Percentiles rank a stretch among this genome's conserved stretches.
phyloP scores from a whole-genome alignment of 371 early-diverging fungal genomes.

The Actinomortierella wolfii region DNA sequence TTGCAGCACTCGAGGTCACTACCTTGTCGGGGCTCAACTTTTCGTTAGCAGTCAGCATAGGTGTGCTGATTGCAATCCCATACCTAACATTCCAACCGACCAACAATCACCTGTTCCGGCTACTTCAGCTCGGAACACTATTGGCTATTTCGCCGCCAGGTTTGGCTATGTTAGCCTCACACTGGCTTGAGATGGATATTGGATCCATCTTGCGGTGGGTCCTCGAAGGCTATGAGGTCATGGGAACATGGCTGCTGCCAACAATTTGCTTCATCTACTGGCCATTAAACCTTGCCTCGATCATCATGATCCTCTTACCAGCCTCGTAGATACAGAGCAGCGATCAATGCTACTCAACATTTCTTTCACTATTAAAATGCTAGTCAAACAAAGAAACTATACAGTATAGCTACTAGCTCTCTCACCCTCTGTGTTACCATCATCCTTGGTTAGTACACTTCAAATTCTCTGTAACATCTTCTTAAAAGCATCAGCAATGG shows the following conservation, averaged over 20 bases:
- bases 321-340: slow-evolving; percentile 9
- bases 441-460: too few relatives aligned
- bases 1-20: slow-evolving; percentile 74
- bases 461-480: too few relatives aligned
- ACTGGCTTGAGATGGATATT: slow-evolving; percentile 32
- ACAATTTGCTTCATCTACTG: slow-evolving; percentile 65
- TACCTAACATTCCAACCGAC: slow-evolving; percentile 62
- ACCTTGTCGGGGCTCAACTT: slow-evolving; percentile 85
- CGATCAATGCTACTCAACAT: too few relatives aligned
- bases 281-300: slow-evolving; percentile 66
- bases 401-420: too few relatives aligned
- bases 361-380: too few relatives aligned
- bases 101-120: slow-evolving; percentile 14
- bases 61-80: slow-evolving; percentile 69
- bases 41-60: slow-evolving; percentile 76
- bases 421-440: too few relatives aligned
- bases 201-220: slow-evolving; percentile 43
- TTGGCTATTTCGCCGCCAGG: slow-evolving; percentile 59
- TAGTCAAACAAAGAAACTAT: too few relatives aligned
- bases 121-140: slow-evolving; percentile 49
- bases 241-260: slow-evolving; percentile 67
- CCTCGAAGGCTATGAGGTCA: slow-evolving; percentile 60
- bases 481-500: too few relatives aligned
- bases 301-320: slow-evolving; percentile 39
- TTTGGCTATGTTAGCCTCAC: slow-evolving; percentile 40